Evolutionary conservation across 305 asterid species (phyloP).

Genomic region (Fraxinus nigra): DNA sequence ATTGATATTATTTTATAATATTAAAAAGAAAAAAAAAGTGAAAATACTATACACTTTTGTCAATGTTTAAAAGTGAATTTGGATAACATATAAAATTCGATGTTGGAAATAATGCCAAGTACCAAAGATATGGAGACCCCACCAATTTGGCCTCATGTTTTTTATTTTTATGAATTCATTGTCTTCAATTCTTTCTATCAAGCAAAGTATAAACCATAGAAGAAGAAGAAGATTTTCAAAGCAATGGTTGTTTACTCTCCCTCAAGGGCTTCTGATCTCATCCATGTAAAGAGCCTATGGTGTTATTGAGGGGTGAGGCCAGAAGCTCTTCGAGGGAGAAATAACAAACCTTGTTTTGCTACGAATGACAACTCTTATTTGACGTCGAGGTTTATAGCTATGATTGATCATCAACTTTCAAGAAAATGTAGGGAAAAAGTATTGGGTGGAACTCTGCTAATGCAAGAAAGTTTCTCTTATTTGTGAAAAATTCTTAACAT

Average conservation of each 20-base stretch:
- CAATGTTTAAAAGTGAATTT: background rate
- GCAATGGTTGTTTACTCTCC: constrained; percentile 38
- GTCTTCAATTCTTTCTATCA: constrained; percentile 17
- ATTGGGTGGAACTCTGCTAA: background rate
- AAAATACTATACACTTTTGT: background rate
- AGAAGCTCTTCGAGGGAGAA: constrained; percentile 30
- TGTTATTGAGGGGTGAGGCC: constrained; percentile 7
- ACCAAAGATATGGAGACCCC: constrained; percentile 25
- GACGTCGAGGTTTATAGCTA: background rate
- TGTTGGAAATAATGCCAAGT: constrained; percentile 1
- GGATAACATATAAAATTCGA: background rate
- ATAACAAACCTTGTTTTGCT: constrained; percentile 27
- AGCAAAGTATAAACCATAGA: constrained; percentile 18
- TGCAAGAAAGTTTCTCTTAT: background rate
- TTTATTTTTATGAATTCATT: background rate
- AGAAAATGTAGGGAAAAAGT: background rate
- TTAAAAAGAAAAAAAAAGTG: too few relatives aligned
- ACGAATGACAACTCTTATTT: background rate
- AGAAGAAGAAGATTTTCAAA: constrained; percentile 14
- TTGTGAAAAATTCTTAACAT: background rate
- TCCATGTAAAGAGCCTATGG: constrained; percentile 2
- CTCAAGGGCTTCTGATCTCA: constrained; percentile 48
- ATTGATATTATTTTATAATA: too few relatives aligned
- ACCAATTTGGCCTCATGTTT: background rate
- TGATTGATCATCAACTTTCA: background rate